Evolutionary conservation across 805 yeast genomes (phyloP).

Genomic region (Starmerella vaccinii): DNA sequence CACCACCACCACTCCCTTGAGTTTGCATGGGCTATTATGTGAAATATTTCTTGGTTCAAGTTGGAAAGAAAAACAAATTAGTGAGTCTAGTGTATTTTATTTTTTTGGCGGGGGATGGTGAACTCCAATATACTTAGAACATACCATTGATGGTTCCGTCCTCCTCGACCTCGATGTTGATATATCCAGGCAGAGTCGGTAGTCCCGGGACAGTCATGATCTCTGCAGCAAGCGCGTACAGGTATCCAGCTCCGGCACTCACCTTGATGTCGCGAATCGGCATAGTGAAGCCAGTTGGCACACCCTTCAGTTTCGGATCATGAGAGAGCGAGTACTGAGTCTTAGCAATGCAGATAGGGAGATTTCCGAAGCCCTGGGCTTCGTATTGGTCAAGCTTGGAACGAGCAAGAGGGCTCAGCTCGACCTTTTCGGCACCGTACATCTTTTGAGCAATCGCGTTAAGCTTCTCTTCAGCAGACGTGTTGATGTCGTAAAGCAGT

Average conservation of each 20-base stretch:
- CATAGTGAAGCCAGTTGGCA: constrained; percentile 84
- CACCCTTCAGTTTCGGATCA: constrained; percentile 87
- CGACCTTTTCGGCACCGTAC: constrained; percentile 87
- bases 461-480: constrained; percentile 69
- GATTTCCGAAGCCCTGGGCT: constrained; percentile 74
- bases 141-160: constrained; percentile 91
- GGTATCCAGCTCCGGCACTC: constrained; percentile 92
- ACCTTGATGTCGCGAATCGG: constrained; percentile 92
- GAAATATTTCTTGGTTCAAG: too few species aligned
- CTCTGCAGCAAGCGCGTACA: constrained; percentile 93
- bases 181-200: constrained; percentile 91
- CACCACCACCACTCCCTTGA: not conserved
- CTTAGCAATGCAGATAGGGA: constrained; percentile 95
- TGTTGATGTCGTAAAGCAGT: constrained; percentile 59
- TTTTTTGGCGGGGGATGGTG: too few species aligned
- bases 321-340: constrained; percentile 95
- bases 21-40: too few species aligned
- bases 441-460: constrained; percentile 68
- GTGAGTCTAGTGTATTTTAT: not conserved
- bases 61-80: too few species aligned
- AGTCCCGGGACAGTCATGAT: constrained; percentile 96
- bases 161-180: constrained; percentile 89
- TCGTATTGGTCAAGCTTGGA: constrained; percentile 74
- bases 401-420: constrained; percentile 71
- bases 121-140: too few species aligned